Evolutionary conservation across 805 yeast species (phyloP), one percentile per base, ranked within the genome.

Genomic region (Candida nitratophila): DNA sequence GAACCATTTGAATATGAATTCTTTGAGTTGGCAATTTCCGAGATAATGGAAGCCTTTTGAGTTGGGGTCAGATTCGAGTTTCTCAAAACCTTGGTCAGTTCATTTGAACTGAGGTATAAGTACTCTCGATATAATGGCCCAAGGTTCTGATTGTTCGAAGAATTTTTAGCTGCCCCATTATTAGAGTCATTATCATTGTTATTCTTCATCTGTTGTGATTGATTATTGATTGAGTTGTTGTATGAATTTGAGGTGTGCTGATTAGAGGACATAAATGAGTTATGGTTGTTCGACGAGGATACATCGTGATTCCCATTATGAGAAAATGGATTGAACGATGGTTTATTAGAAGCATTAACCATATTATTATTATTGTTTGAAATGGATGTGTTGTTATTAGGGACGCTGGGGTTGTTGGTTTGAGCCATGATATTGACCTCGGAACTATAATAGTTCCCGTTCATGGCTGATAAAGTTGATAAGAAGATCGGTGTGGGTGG

Each of bases 71-170:
- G 33, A 31, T 45, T 42, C 6, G 58, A 51, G 32, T 46, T 46
- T 42, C 52, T 55, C 14, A 52, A 40, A 15, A 46, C 53, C 14
- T 47, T 49, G 4, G 54, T 39, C 14, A 51, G 47, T 17, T 53
- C 54, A 34, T 42, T 42, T 16, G 37, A 16, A 14, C 17, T 31
- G 6, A 20, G 19, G 47, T 39, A 14, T 41, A 11, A 2, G 27
- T 11, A 15, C 26, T 14, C 24, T 17, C 10, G 36, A 20, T 34
- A 17, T 16, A n/a, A 11, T 35, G 34, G 16, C 19, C 14, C 21
- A 12, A 16, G n/a, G n/a, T n/a, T n/a, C n/a, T n/a, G n/a, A n/a
- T n/a, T n/a, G n/a, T n/a, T n/a, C n/a, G n/a, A n/a, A n/a, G n/a
- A n/a, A n/a, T n/a, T n/a, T n/a, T n/a, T n/a, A n/a, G n/a, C n/a